These are phyloP conservation scores for Myriosclerotinia duriaeana DNA, from an alignment of 2,329 filamentous ascomycete genomes.

Conservation along the genomic window DNA sequence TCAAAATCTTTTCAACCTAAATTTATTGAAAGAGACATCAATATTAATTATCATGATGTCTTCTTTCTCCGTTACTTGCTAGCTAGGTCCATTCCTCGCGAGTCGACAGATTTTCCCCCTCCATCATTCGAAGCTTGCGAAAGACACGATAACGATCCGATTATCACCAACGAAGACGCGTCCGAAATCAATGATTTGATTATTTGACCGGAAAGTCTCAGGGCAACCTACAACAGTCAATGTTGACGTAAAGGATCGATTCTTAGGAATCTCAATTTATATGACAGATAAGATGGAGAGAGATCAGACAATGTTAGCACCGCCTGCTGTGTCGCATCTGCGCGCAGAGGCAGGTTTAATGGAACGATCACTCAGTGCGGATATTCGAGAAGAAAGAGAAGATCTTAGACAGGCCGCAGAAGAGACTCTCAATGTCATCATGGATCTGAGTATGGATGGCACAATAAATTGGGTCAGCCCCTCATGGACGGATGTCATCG, in stretches of 20 bases:
- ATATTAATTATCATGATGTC: slow-evolving; percentile 23
- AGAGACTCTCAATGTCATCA: slow-evolving; percentile 92
- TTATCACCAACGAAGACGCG: slow-evolving; percentile 14
- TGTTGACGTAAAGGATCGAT: slow-evolving; percentile 21
- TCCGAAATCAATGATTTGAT: slow-evolving; percentile 12
- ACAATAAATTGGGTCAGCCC: slow-evolving; percentile 94
- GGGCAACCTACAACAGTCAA: slow-evolving; percentile 20
- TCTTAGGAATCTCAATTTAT: slow-evolving; percentile 22
- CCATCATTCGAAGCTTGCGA: slow-evolving; percentile 20
- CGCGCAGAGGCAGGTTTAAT: slow-evolving; percentile 45
- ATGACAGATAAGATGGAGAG: slow-evolving; percentile 29
- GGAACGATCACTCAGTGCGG: slow-evolving; percentile 73
- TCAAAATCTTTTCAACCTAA: neutral
- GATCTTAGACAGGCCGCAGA: slow-evolving; percentile 94
- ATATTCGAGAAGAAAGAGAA: slow-evolving; percentile 90
- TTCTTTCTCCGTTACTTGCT: slow-evolving; percentile 16
- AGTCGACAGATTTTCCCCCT: slow-evolving; percentile 7
- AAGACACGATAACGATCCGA: slow-evolving; percentile 13
- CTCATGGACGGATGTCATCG: slow-evolving; percentile 92
- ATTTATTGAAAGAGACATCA: slow-evolving; percentile 11
- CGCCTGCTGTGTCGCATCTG: slow-evolving; percentile 38
- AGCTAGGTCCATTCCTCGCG: slow-evolving; percentile 18
- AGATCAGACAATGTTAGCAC: slow-evolving; percentile 37
- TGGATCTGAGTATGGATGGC: slow-evolving; percentile 88
- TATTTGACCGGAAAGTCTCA: neutral